These are phyloP conservation scores for Aspergillus caelatus DNA, from an alignment of 2,329 filamentous ascomycete genomes.

Conservation along the genomic window DNA sequence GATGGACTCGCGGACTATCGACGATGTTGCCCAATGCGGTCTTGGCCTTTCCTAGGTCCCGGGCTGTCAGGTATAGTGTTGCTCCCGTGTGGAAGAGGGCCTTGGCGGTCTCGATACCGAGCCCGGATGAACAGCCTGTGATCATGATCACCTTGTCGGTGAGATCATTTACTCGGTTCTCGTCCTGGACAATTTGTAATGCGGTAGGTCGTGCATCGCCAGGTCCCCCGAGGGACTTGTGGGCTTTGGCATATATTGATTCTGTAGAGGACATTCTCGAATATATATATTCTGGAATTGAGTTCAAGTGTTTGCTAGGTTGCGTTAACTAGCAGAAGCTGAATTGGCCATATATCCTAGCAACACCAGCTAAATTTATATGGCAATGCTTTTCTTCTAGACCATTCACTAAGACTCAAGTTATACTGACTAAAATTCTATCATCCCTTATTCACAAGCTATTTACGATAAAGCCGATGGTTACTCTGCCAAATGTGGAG, in stretches of 20 bases:
- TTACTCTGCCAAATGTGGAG: not conserved
- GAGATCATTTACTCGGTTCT: conserved; percentile 20
- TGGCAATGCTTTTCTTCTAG: not conserved
- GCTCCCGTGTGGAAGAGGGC: conserved; percentile 44
- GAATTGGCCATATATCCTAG: not conserved
- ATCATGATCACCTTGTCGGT: conserved; percentile 15
- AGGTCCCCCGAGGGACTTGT: conserved; percentile 7
- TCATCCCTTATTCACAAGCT: not conserved
- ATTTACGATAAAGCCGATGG: not conserved
- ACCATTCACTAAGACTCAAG: not conserved
- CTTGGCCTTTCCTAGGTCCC: conserved; percentile 38
- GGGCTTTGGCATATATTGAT: not conserved
- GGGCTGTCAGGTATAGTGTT: conserved; percentile 38
- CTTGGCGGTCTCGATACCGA: conserved; percentile 48
- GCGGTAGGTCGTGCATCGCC: conserved; percentile 29
- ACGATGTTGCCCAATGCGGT: conserved; percentile 25
- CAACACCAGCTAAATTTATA: not conserved
- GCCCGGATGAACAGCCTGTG: conserved; percentile 34
- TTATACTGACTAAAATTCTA: not conserved
- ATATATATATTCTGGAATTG: not conserved
- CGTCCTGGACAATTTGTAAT: conserved; percentile 42
- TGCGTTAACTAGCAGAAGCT: not conserved
- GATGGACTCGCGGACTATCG: conserved; percentile 6
- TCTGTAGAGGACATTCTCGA: not conserved
- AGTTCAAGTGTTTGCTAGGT: not conserved